Evolutionary conservation across 2,329 filamentous ascomycete genomes (phyloP).

Genomic region (Aspergillus aculeatinus): DNA sequence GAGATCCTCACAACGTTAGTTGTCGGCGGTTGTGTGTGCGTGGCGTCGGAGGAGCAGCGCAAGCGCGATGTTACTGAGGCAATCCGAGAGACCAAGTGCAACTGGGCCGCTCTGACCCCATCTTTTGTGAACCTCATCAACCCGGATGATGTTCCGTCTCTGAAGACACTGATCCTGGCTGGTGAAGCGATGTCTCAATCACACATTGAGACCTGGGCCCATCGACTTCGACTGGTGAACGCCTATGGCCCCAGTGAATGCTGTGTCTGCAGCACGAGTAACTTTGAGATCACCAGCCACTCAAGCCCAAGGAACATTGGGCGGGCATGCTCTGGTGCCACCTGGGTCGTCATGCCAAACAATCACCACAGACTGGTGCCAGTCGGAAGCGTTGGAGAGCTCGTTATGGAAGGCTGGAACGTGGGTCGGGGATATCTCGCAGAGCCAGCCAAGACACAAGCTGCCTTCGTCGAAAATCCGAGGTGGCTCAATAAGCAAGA

Average conservation of each 20-base stretch:
- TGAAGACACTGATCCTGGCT: slow-evolving; percentile 9
- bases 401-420: slow-evolving; percentile 30
- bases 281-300: background rate
- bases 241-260: slow-evolving; percentile 38
- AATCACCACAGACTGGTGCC: slow-evolving; percentile 20
- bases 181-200: slow-evolving; percentile 14
- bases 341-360: slow-evolving; percentile 32
- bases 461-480: slow-evolving; percentile 6
- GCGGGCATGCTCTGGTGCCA: slow-evolving; percentile 10
- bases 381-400: slow-evolving; percentile 18
- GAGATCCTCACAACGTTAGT: slow-evolving; percentile 21
- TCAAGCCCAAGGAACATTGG: slow-evolving; percentile 16
- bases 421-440: slow-evolving; percentile 9
- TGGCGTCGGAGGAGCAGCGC: slow-evolving; percentile 48
- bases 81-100: slow-evolving; percentile 28
- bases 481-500: slow-evolving; percentile 6
- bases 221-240: slow-evolving; percentile 9
- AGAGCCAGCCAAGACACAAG: slow-evolving; percentile 9
- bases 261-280: slow-evolving; percentile 9
- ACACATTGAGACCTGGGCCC: slow-evolving; percentile 13
- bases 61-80: slow-evolving; percentile 46
- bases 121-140: slow-evolving; percentile 8
- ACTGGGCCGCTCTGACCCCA: slow-evolving; percentile 11
- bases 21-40: slow-evolving; percentile 35
- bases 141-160: slow-evolving; percentile 4